Evolutionary conservation across 768 basidiomycete genomes (phyloP).

Genomic region (Lepiota venenata): DNA sequence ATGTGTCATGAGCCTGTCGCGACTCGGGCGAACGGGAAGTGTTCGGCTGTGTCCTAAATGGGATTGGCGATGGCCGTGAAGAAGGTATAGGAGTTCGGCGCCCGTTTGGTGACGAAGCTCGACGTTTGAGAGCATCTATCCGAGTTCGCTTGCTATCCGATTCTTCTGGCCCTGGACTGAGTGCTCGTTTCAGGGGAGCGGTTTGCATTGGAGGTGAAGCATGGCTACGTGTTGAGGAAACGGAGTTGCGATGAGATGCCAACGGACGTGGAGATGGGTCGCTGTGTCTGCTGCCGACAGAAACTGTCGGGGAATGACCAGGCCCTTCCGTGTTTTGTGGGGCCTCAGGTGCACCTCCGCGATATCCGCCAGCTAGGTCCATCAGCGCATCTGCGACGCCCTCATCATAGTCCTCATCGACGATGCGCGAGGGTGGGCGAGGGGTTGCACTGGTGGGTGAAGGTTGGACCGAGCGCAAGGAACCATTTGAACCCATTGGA

Average conservation of each 20-base stretch:
- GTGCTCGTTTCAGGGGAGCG: conserved; percentile 57
- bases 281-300: conserved; percentile 52
- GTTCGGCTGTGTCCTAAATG: conserved; percentile 65
- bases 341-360: conserved; percentile 21
- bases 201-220: conserved; percentile 54
- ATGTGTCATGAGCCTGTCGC: conserved; percentile 45
- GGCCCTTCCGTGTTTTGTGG: conserved; percentile 30
- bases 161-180: conserved; percentile 68
- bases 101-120: conserved; percentile 48
- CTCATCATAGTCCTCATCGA: conserved; percentile 96
- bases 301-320: conserved; percentile 56
- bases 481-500: conserved; percentile 64
- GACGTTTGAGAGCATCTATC: conserved; percentile 49
- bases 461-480: conserved; percentile 66
- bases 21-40: conserved; percentile 67
- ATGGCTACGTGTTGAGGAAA: conserved; percentile 63
- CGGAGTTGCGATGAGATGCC: conserved; percentile 59
- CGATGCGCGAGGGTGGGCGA: conserved; percentile 57
- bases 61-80: conserved; percentile 66
- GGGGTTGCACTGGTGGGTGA: conserved; percentile 64
- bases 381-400: conserved; percentile 81
- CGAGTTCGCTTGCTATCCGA: conserved; percentile 58
- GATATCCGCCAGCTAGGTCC: conserved; percentile 47
- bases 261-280: conserved; percentile 47
- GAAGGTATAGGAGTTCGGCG: conserved; percentile 55